Base-by-base conservation (phyloP, 2,329 filamentous ascomycete genomes). In the Didymella pomorum region DNA sequence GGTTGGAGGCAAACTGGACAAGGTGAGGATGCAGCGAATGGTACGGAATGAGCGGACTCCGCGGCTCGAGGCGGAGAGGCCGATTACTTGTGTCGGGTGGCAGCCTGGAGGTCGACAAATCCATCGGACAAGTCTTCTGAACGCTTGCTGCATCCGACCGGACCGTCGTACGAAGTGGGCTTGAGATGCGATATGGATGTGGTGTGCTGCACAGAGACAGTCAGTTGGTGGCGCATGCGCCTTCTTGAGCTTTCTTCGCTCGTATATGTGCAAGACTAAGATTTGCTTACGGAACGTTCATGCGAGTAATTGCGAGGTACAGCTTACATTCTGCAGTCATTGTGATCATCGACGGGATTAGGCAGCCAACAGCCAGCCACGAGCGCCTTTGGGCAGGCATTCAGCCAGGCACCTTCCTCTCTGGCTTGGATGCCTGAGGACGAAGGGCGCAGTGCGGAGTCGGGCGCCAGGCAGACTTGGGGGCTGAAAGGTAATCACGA, bases 401-500 rank as follows among this genome's bases (percentile, higher is more conserved):
- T 7, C 16, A 35, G 31, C 18, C 31, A 35, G 31, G 31, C 31
- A 35, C 31, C 31, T 35, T 35, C 31, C 31, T 35, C 31, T 35
- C 31, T 35, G 31, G 31, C 31, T 35, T 9, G 31, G 31, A 35
- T 35, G 39, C 43, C 42, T 47, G 20, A 43, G 48, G 48, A 52
- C 18, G 2, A 49, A 53, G 49, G 50, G 39, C 49, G 55, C 43
- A 23, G 18, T 28, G 26, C 9, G 26, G 42, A 42, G 33, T 44
- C 16, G 18, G 33, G 21, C 48, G 25, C 21, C 43, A 53, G 55
- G 55, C 44, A 58, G 44, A 51, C 18, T 59, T 54, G 46, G 56
- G 51, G 50, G 39, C 56, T 54, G 41, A 56, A 60, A 54, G 51
- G 31, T 47, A 55, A 52, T 50, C 18, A 21, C 28, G 20, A 59